Evolutionary conservation across 2,329 filamentous ascomycete genomes (phyloP), one percentile per base, ranked within the genome.

Genomic region (Penicillium thymicola): DNA sequence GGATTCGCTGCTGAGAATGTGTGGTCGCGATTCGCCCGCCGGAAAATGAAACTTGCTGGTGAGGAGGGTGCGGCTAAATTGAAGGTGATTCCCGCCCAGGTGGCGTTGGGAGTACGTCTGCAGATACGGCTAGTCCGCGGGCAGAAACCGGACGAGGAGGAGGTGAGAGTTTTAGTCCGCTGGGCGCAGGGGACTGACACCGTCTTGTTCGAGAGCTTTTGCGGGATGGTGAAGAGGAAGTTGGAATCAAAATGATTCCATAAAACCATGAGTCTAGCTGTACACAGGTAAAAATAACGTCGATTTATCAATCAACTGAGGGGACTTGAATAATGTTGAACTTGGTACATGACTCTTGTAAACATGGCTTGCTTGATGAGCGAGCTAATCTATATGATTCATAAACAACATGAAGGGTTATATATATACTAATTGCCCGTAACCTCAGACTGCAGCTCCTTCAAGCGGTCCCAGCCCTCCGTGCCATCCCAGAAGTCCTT

Each of bases 171-270:
- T 5, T 64, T 73, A 5, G 78, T 89, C 52, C 80, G 89, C 32
- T 95, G 90, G 92, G 68, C 90, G 0, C 86, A 90, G 65, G 93
- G 94, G 0, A 78, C 80, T 6, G 89, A 96, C 62, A 78, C 82
- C 18, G 80, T 86, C 0, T 69, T 94, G 0, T 96, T 93, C 72
- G 89, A 95, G 75, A 97, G 92, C 70, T 91, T 99, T 60, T 88
- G 86, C 58, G 92, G 90, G 0, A 91, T 92, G 78, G 61, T 95
- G 43, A 89, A 86, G 71, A 78, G 82, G 36, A 82, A 81, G 54
- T 25, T 77, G 36, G 70, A 72, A 45, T 62, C 38, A 21, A 53
- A 42, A 48, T 57, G 11, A 57, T 32, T 27, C 28, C n/a, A 23
- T 5, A 4, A 46, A 8, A 16, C 10, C 13, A 32, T 21, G 28